A percentile compares a stretch with the other conserved stretches of the same genome.
These are phyloP conservation scores for Fusarium bulbicola DNA, from an alignment of 2,329 filamentous ascomycete species.

Conservation along the genomic window DNA sequence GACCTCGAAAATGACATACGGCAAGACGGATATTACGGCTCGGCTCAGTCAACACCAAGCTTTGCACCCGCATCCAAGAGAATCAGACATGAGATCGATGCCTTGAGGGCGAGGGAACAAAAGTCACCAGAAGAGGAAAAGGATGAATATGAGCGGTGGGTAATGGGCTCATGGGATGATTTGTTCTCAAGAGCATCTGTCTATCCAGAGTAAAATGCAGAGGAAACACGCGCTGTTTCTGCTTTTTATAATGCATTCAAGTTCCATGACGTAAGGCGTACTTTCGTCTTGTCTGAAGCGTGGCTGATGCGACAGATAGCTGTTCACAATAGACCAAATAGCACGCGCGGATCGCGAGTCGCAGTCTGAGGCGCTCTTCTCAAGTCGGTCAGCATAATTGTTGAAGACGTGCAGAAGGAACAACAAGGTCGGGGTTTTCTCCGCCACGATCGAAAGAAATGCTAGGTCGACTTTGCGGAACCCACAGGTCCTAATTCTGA, in stretches of 20 bases:
- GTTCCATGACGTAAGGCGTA: fast-evolving
- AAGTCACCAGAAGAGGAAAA: not conserved
- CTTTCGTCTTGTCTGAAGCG: fast-evolving
- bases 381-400: not conserved
- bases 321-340: too few species aligned
- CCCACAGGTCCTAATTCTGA: fast-evolving
- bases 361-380: fast-evolving
- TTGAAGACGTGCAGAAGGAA: fast-evolving
- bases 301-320: fast-evolving
- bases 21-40: not conserved
- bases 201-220: not conserved
- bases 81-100: not conserved
- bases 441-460: not conserved
- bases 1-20: not conserved
- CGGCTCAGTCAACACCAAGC: not conserved
- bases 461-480: fast-evolving
- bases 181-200: not conserved
- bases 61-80: not conserved
- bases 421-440: fast-evolving
- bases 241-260: fast-evolving
- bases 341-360: too few species aligned
- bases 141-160: not conserved
- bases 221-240: fast-evolving
- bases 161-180: not conserved
- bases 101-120: fast-evolving